Percentiles rank a stretch among this genome's conserved stretches.
These are phyloP conservation scores for Panicum miliaceum DNA, from an alignment of 176 grass and related monocot species.

Conservation along the genomic window DNA sequence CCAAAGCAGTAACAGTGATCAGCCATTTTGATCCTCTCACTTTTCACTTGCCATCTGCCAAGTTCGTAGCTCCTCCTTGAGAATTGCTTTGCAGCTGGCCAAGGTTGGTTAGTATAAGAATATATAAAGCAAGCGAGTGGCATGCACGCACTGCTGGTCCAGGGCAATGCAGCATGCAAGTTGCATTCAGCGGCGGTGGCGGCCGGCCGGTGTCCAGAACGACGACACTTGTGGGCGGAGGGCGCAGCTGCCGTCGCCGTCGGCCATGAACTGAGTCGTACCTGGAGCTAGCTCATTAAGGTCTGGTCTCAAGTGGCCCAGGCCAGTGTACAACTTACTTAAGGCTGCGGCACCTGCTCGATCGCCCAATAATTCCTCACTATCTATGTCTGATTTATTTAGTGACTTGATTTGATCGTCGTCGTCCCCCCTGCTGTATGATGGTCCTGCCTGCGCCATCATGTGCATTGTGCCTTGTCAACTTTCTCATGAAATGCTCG, in stretches of 20 bases:
- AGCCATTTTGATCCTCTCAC: background rate
- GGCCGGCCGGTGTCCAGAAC: background rate
- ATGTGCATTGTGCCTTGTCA: background rate
- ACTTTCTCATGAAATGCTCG: background rate
- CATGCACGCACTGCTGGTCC: background rate
- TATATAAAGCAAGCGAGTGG: too few species aligned
- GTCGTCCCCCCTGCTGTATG: too few species aligned
- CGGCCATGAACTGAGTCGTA: background rate
- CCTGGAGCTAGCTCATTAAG: background rate
- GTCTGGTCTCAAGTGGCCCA: background rate
- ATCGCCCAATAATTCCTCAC: background rate
- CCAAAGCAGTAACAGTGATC: background rate
- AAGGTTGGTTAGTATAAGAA: too few species aligned
- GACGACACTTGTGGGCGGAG: background rate
- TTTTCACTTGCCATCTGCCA: background rate
- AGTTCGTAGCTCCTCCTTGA: too few species aligned
- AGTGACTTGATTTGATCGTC: too few species aligned
- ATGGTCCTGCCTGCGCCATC: background rate
- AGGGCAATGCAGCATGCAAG: background rate
- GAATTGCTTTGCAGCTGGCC: too few species aligned
- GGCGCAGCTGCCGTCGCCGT: background rate
- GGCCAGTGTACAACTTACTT: background rate
- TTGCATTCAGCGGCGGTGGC: background rate
- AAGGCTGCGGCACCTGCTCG: constrained; percentile 4
- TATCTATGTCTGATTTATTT: background rate